These are phyloP conservation scores for Pecoramyces ruminantium DNA, from an alignment of 192 early-diverging fungal genomes.

Conservation along the genomic window DNA sequence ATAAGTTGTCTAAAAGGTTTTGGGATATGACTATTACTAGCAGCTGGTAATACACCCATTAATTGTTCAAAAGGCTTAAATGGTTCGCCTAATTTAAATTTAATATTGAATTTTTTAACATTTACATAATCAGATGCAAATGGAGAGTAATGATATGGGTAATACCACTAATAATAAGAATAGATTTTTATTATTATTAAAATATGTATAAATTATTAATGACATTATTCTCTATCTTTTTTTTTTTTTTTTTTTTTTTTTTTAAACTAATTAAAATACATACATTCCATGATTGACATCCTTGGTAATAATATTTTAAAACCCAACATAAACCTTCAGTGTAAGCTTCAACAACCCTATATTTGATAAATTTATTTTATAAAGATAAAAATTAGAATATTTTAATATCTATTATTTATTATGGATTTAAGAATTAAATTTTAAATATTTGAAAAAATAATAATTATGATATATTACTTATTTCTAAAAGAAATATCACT, in stretches of 20 bases:
- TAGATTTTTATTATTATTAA: no score
- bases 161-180: constrained; percentile 83
- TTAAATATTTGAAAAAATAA: no score
- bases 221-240: no score
- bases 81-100: constrained; percentile 70
- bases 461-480: neutral
- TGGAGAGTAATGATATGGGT: constrained; percentile 92
- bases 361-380: no score
- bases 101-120: constrained; percentile 48
- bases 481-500: constrained; percentile 11
- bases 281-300: constrained; percentile 74
- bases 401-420: no score
- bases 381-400: no score
- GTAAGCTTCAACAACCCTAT: constrained; percentile 28
- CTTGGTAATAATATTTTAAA: constrained; percentile 84
- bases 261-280: neutral
- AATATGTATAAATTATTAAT: no score
- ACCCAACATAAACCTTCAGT: constrained; percentile 95
- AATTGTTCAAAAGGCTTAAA: constrained; percentile 87
- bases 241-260: no score
- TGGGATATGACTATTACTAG: constrained; percentile 50
- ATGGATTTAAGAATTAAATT: no score
- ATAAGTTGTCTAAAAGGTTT: constrained; percentile 53
- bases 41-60: constrained; percentile 89
- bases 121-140: constrained; percentile 66